Evolutionary conservation across 1,139 yeast genomes (phyloP), one percentile per base, ranked within the genome.

Genomic region (Debaryomycetaceae sp.): DNA sequence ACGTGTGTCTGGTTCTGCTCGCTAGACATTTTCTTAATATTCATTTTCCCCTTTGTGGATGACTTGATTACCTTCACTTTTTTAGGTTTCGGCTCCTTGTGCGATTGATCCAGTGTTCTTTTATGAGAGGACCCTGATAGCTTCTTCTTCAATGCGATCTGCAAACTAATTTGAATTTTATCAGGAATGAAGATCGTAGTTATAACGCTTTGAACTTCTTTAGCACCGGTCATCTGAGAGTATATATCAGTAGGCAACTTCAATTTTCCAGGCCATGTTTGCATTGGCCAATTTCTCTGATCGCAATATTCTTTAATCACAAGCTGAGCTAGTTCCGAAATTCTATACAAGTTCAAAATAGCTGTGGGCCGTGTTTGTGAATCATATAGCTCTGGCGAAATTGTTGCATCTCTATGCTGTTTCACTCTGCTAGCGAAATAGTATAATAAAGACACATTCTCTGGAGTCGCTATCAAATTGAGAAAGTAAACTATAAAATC

Each of bases 201-300:
- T 1, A 76, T 71, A 47, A 76, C 60, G 7, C 56, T 56, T 49
- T 76, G 80, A 1, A 79, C 78, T 50, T 75, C 80, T 24, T 60
- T 57, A 6, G 69, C 57, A 37, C 71, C 63, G 2, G 67, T 59
- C 75, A 84, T 82, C 0, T 87, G 81, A 9, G 72, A 67, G 62
- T 75, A 88, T 8, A 86, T 63, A 55, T 87, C 96, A 9, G 73
- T 64, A 0, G 95, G 84, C 24, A 89, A 63, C 34, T 78, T 78
- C 27, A 86, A 62, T 53, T 83, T 85, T 0, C 93, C 95, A 0
- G 96, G 95, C 82, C 93, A 90, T 0, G 91, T 81, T 31, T 83
- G 79, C 49, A 87, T 70, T 22, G 78, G 77, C 96, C 96, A 88
- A 42, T 72, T 74, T 55, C 76, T 80, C 14, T 62, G 58, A 37